Percentiles rank a stretch among this genome's conserved stretches.
Evolutionary conservation across 2,329 filamentous ascomycete genomes (phyloP).

Genomic region (Leptosphaerulina australis): DNA sequence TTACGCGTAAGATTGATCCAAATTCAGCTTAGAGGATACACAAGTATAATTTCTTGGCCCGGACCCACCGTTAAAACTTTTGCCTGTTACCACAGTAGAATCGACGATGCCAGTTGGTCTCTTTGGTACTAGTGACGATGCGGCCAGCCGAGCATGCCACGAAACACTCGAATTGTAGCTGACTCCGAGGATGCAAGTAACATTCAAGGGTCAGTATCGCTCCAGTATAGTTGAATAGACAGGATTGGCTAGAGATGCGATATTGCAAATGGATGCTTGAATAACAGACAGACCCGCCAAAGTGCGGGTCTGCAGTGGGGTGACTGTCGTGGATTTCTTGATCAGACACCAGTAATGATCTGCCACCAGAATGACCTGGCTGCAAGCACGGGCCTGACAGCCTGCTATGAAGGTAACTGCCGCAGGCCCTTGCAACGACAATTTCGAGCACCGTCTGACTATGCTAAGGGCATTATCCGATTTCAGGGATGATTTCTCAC

Average conservation of each 20-base stretch:
- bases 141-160: slow-evolving; percentile 3
- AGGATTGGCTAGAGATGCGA: slow-evolving; percentile 1
- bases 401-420: neutral
- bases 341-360: slow-evolving; percentile 10
- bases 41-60: too few relatives aligned
- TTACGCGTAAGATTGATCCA: too few relatives aligned
- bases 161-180: neutral
- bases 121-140: neutral
- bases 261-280: slow-evolving; percentile 7
- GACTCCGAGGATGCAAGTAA: neutral
- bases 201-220: slow-evolving; percentile 5
- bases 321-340: slow-evolving; percentile 7
- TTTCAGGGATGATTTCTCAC: neutral
- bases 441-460: neutral
- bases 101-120: neutral
- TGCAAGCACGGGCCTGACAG: slow-evolving; percentile 7
- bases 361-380: slow-evolving; percentile 14
- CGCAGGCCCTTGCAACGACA: neutral
- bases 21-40: too few relatives aligned
- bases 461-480: neutral
- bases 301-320: slow-evolving; percentile 3
- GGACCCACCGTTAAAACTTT: too few relatives aligned
- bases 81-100: too few relatives aligned
- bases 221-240: neutral
- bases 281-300: slow-evolving; percentile 3